Conservation (phyloP, 2,329 filamentous ascomycete genomes). For the Hymenotorrendiella dingleyae region DNA sequence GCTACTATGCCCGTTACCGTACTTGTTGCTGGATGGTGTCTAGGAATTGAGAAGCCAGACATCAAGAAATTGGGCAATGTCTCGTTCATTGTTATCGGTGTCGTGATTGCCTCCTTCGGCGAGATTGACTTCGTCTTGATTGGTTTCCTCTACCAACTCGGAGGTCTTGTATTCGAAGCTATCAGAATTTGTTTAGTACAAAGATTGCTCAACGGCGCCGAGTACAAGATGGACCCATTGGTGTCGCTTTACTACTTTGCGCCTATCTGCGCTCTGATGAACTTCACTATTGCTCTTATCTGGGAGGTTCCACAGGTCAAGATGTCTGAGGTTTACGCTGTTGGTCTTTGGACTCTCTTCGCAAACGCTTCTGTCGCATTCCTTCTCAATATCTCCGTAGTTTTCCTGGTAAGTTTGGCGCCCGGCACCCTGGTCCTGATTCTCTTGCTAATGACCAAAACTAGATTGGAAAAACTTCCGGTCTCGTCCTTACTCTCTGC, state of each 20-base stretch:
- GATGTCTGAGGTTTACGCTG: slow-evolving; percentile 64
- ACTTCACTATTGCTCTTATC: slow-evolving; percentile 65
- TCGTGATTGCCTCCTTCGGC: slow-evolving; percentile 88
- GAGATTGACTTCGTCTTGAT: slow-evolving; percentile 88
- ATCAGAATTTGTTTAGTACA: slow-evolving; percentile 80
- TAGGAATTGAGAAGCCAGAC: slow-evolving; percentile 74
- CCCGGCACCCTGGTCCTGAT: not conserved
- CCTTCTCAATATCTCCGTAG: slow-evolving; percentile 76
- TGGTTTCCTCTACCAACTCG: slow-evolving; percentile 74
- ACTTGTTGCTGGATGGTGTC: slow-evolving; percentile 79
- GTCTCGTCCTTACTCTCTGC: slow-evolving; percentile 78
- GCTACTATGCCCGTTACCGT: slow-evolving; percentile 94
- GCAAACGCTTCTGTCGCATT: slow-evolving; percentile 75
- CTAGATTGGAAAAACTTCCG: slow-evolving; percentile 82
- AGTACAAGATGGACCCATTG: slow-evolving; percentile 89
- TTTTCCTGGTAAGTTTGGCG: slow-evolving; percentile 64
- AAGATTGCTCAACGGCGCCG: slow-evolving; percentile 70
- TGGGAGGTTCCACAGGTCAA: slow-evolving; percentile 67
- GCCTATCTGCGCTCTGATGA: slow-evolving; percentile 77
- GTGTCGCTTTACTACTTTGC: slow-evolving; percentile 90
- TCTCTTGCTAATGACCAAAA: too few relatives aligned
- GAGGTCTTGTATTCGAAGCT: slow-evolving; percentile 75
- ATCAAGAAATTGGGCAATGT: slow-evolving; percentile 87
- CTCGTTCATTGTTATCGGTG: slow-evolving; percentile 88
- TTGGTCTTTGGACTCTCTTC: slow-evolving; percentile 67